Percentiles rank a stretch among this genome's conserved stretches.
Evolutionary conservation across 306 rosid species (phyloP).

Genomic region (Herpetospermum pedunculosum): DNA sequence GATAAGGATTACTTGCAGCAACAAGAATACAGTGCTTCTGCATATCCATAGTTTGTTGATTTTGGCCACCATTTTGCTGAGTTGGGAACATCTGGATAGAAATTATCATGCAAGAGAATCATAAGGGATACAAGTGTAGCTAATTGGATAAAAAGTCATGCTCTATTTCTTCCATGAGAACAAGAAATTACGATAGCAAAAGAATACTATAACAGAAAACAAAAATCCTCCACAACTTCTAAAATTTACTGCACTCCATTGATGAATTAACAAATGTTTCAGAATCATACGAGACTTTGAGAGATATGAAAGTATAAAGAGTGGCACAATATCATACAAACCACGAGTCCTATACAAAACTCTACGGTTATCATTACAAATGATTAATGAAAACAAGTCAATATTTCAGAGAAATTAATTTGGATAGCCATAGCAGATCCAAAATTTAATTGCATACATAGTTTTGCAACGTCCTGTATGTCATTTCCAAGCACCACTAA

Average conservation of each 20-base stretch:
- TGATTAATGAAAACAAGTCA: not conserved
- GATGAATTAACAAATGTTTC: not conserved
- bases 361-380: not conserved
- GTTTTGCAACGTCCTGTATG: not conserved
- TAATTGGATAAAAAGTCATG: not conserved
- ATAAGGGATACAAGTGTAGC: constrained; percentile 3
- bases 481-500: not conserved
- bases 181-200: not conserved
- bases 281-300: not conserved
- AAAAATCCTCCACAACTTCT: not conserved
- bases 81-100: constrained; percentile 64
- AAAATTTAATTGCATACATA: not conserved
- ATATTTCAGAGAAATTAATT: not conserved
- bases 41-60: constrained; percentile 66
- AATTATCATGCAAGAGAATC: constrained; percentile 15
- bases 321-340: not conserved
- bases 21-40: constrained; percentile 85
- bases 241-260: not conserved
- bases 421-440: not conserved
- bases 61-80: constrained; percentile 53
- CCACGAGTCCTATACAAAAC: not conserved
- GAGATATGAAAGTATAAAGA: not conserved
- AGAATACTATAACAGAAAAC: not conserved
- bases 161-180: not conserved
- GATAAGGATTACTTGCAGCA: constrained; percentile 88